Conservation (phyloP, 1,284 basidiomycete genomes). For the Cronartium quercuum region DNA sequence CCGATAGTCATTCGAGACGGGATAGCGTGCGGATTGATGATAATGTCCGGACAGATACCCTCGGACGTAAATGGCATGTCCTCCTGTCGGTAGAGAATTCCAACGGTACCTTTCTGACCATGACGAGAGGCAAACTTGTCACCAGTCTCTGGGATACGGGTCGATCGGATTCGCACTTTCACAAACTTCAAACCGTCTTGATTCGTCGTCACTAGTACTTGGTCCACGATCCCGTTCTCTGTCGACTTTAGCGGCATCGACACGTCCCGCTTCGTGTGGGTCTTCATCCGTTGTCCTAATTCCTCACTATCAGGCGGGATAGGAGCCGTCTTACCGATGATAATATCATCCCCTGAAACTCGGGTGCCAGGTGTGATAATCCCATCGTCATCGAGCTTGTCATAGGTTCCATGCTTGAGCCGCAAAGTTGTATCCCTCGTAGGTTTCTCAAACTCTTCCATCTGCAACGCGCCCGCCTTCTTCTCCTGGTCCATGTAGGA, state of each 20-base stretch:
- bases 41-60: slow-evolving; percentile 89
- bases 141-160: slow-evolving; percentile 91
- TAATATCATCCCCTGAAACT: slow-evolving; percentile 94
- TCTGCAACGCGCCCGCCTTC: slow-evolving; percentile 82
- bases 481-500: slow-evolving; percentile 97
- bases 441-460: slow-evolving; percentile 97
- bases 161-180: slow-evolving; percentile 92
- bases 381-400: slow-evolving; percentile 94
- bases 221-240: slow-evolving; percentile 94
- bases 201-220: slow-evolving; percentile 94
- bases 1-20: slow-evolving; percentile 99
- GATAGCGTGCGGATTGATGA: slow-evolving; percentile 99
- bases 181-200: slow-evolving; percentile 95
- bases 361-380: slow-evolving; percentile 91
- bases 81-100: slow-evolving; percentile 98
- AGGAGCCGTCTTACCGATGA: slow-evolving; percentile 98
- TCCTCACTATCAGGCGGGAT: slow-evolving; percentile 95
- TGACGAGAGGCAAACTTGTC: slow-evolving; percentile 99
- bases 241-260: slow-evolving; percentile 97
- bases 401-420: slow-evolving; percentile 97
- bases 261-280: slow-evolving; percentile 85
- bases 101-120: slow-evolving; percentile 98
- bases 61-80: slow-evolving; percentile 99
- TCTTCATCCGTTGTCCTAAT: slow-evolving; percentile 84
- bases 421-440: slow-evolving; percentile 84